Evolutionary conservation across 2,329 filamentous ascomycete species (phyloP).

Genomic region (Stemphylium lycopersici): DNA sequence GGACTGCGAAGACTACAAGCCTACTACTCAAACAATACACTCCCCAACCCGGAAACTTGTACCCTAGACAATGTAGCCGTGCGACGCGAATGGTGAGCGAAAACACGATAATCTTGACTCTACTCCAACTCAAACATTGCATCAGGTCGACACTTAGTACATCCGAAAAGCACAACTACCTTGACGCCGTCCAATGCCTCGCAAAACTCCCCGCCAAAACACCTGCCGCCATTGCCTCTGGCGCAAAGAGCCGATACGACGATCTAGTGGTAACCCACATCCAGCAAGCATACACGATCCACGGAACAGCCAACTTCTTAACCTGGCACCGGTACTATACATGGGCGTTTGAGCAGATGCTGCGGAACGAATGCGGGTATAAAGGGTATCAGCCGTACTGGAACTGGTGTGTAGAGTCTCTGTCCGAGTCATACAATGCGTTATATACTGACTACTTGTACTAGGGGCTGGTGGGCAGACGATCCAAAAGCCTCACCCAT

Average conservation of each 20-base stretch:
- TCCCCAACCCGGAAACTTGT: constrained; percentile 23
- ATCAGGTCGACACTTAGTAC: constrained; percentile 26
- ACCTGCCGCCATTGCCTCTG: constrained; percentile 25
- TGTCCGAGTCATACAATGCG: too few species aligned
- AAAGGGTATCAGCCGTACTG: constrained; percentile 54
- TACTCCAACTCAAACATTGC: background rate
- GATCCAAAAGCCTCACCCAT: constrained; percentile 56
- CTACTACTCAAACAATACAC: too few species aligned
- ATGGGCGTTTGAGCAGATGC: constrained; percentile 50
- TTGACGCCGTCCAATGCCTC: constrained; percentile 40
- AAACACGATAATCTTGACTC: background rate
- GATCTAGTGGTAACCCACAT: constrained; percentile 43
- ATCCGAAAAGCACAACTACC: constrained; percentile 35
- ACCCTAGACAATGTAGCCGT: constrained; percentile 48
- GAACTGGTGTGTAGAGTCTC: constrained; percentile 54
- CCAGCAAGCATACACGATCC: constrained; percentile 37
- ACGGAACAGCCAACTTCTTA: constrained; percentile 40
- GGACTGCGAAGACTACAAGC: too few species aligned
- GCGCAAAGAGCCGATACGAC: constrained; percentile 40
- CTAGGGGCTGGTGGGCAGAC: constrained; percentile 38
- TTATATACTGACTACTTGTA: too few species aligned
- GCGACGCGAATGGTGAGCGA: constrained; percentile 53
- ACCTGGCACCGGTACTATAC: constrained; percentile 51
- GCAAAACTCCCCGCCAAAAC: constrained; percentile 25
- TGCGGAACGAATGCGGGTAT: constrained; percentile 51